Base-by-base conservation (phyloP, 1,284 basidiomycete genomes). In the Entoloma clypeatum region DNA sequence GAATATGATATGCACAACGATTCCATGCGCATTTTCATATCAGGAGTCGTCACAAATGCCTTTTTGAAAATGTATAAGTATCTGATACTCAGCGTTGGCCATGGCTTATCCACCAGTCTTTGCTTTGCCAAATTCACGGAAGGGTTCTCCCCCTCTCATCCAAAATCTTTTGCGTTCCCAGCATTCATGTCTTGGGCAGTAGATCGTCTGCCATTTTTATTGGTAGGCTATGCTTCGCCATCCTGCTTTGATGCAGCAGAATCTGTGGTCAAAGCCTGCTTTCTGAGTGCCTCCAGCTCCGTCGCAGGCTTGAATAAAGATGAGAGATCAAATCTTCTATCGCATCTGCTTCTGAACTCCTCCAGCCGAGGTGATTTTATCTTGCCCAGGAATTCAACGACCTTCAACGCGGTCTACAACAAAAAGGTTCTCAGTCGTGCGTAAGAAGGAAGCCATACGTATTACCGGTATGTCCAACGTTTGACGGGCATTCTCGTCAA, bases 241-340 rank as follows among this genome's bases (percentile, higher is more conserved):
- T 23, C 48, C 48, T 8, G 17, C 31, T 14, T 43, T 43, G 21
- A 8, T 1, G 24, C 19, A 29, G 44, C 48, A 16, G 44, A 45
- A 3, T 47, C 39, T 5, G 25, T 25, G 13, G 30, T 37, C 28
- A 63, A 39, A 2, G 56, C 58, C 21, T 47, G 39, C 35, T 56
- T 54, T 14, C 51, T 59, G 40, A 67, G 44, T 4, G 43, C 44
- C 9, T 43, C 49, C 25, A 75, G 64, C 51, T 84, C 79, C 25
- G 65, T 67, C 2, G 57, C 49, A 1, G 68, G 55, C 60, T 77
- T 81, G 68, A 86, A 87, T 17, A 78, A 60, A 5, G 81, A 85
- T 14, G 86, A 79, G 16, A 79, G 59, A 34, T 64, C 62, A 59
- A 86, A 88, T 44, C 60, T 72, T 8, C 43, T 49, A 36, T 75